phyloP scores from a whole-genome alignment of 306 rosid genomes.

The Senna tora region DNA sequence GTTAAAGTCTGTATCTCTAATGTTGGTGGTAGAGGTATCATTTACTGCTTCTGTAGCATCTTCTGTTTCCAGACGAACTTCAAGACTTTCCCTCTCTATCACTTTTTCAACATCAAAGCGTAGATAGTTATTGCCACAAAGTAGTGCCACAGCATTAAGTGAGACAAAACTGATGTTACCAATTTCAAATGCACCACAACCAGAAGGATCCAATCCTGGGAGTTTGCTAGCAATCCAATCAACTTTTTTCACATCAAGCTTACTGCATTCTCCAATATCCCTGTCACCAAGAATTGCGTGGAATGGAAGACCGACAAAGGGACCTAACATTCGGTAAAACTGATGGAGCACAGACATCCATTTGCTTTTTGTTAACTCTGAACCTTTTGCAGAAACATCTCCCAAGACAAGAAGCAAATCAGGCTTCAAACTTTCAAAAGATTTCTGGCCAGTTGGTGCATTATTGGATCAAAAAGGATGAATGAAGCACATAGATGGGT shows the following conservation, averaged over 20 bases:
- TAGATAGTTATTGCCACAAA: constrained; percentile 54
- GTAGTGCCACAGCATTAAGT: constrained; percentile 64
- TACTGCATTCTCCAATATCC: constrained; percentile 58
- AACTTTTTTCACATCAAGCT: constrained; percentile 42
- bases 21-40: neutral
- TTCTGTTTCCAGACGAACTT: constrained; percentile 38
- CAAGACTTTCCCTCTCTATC: constrained; percentile 66
- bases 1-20: constrained; percentile 35
- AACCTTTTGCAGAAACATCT: constrained; percentile 72
- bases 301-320: constrained; percentile 59
- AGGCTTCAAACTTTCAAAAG: constrained; percentile 58
- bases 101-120: constrained; percentile 68
- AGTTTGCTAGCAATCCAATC: constrained; percentile 54
- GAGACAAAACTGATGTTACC: constrained; percentile 65
- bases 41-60: constrained; percentile 1
- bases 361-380: constrained; percentile 47
- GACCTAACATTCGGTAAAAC: constrained; percentile 57
- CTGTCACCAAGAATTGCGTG: constrained; percentile 74
- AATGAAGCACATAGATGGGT: constrained; percentile 22
- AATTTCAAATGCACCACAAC: constrained; percentile 67
- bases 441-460: constrained; percentile 60
- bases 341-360: constrained; percentile 56
- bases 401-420: constrained; percentile 75
- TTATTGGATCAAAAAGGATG: constrained; percentile 35
- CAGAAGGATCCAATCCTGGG: constrained; percentile 61